phyloP scores from a whole-genome alignment of 164 flowering plant genomes.

The Aristolochia fimbriata region DNA sequence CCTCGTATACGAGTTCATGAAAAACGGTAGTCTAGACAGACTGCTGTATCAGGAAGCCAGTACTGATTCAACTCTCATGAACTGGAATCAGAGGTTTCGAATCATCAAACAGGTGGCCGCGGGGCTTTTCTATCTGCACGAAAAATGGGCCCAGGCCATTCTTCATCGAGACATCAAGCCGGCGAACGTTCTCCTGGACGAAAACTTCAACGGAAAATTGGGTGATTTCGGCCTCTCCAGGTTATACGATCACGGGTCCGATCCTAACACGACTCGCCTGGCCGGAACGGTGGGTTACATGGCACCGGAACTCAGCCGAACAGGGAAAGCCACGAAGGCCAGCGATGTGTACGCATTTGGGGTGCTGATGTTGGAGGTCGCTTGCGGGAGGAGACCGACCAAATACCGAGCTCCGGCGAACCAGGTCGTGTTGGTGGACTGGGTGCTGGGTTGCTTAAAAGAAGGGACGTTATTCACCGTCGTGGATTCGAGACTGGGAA shows the following conservation, averaged over 20 bases:
- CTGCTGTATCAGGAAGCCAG: conserved; percentile 1
- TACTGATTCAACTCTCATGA: background rate
- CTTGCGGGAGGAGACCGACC: conserved; percentile 14
- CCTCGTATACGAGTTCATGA: conserved; percentile 18
- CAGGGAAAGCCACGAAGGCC: conserved; percentile 11
- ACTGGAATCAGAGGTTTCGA: conserved; percentile 13
- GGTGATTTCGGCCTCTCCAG: conserved; percentile 21
- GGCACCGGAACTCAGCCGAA: conserved; percentile 14
- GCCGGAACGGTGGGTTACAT: conserved; percentile 16
- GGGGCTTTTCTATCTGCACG: conserved; percentile 13
- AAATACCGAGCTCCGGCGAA: background rate
- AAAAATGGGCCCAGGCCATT: conserved; percentile 12
- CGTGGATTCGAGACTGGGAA: conserved; percentile 12
- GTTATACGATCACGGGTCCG: conserved; percentile 12
- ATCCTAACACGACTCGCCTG: conserved; percentile 12
- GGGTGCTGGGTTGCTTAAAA: conserved; percentile 9
- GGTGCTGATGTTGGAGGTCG: conserved; percentile 15
- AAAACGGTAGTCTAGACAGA: conserved; percentile 13
- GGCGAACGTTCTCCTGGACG: conserved; percentile 15
- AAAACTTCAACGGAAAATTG: conserved; percentile 6
- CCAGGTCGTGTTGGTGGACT: conserved; percentile 5
- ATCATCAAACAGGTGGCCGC: conserved; percentile 17
- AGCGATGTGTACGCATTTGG: conserved; percentile 18
- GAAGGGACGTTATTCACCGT: conserved; percentile 10
- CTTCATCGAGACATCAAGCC: conserved; percentile 19